Base-by-base conservation (phyloP, 805 yeast genomes). In the Kluyveromyces nonfermentans region DNA sequence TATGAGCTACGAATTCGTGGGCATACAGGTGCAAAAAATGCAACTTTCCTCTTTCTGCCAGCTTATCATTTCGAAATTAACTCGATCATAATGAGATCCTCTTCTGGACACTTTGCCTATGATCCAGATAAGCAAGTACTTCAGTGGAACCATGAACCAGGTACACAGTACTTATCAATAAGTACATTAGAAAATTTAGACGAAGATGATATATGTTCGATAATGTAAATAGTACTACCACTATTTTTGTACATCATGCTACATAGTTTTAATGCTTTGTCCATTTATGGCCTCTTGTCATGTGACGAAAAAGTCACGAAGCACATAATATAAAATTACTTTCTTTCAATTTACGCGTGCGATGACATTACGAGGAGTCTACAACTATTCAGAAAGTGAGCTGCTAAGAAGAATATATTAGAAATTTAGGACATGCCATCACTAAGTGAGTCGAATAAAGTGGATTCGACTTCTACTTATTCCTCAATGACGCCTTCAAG, bases 21-120 rank as follows among this genome's bases (percentile, higher is more conserved):
- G 2, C 35, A 46, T 18, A 33, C 45, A 4, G 43, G 43, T 17
- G 25, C 53, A 16, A 40, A 38, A 1, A 49, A 54, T 3, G 80
- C 87, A 2, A 80, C 90, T 0, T 61, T 73, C 38, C 73, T 89
- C 1, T 84, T 70, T 54, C 54, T 87, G 21, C 97, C 97, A 0
- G 69, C 68, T 20, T 73, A 78, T 70, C 96, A 89, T 59, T 88
- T 74, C 69, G 78, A 64, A 38, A 57, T 61, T 38, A 77, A 69
- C 44, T 71, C 67, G 46, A 44, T 71, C 10, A 72, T 70, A 14
- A 70, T 85, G 7, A 67, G 65, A 15, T 65, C 78, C 12, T 69
- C 78, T 3, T 65, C 78, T 1, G 95, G 95, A 0, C 57, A 60
- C 10, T 75, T 80, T 52, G 68, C 69, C 38, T 73, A 73, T 50